Evolutionary conservation across 495 filamentous ascomycete species (phyloP).

Genomic region (Penicillium ucsense): DNA sequence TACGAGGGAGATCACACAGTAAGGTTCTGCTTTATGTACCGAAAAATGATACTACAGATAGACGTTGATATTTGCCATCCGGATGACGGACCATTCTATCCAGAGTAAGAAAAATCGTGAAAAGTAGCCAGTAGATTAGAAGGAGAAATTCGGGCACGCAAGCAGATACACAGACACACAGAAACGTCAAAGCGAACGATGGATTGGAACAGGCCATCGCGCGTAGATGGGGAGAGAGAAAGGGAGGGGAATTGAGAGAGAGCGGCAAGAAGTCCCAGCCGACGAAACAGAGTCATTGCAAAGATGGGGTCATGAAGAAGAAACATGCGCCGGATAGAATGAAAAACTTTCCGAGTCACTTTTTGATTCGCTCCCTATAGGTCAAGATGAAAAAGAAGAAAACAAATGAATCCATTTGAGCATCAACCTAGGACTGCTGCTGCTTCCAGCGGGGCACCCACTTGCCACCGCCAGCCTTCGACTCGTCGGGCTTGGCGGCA

Average conservation of each 20-base stretch:
- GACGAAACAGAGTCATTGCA: slow-evolving; percentile 25
- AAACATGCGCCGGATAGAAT: slow-evolving; percentile 21
- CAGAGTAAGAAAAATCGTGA: too few relatives aligned
- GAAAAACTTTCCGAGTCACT: slow-evolving; percentile 19
- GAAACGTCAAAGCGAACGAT: slow-evolving; percentile 2
- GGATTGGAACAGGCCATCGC: slow-evolving; percentile 7
- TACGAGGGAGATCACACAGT: too few relatives aligned
- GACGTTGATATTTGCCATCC: slow-evolving; percentile 9
- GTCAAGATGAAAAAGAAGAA: slow-evolving; percentile 11
- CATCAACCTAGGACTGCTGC: slow-evolving; percentile 26
- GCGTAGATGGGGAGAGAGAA: not conserved
- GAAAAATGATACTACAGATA: too few relatives aligned
- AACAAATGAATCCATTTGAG: slow-evolving; percentile 6
- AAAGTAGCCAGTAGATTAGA: too few relatives aligned
- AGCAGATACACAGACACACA: slow-evolving; percentile 4
- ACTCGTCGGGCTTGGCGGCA: slow-evolving; percentile 23
- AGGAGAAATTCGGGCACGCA: not conserved
- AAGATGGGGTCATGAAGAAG: slow-evolving; percentile 15
- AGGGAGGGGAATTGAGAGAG: not conserved
- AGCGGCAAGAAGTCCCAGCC: slow-evolving; percentile 7
- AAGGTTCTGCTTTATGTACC: too few relatives aligned
- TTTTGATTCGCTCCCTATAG: slow-evolving; percentile 19
- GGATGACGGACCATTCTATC: slow-evolving; percentile 3
- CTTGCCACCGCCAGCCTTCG: slow-evolving; percentile 22
- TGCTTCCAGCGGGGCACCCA: slow-evolving; percentile 40